phyloP scores from a whole-genome alignment of 2,329 filamentous ascomycete species.

The Penicillium sp. region DNA sequence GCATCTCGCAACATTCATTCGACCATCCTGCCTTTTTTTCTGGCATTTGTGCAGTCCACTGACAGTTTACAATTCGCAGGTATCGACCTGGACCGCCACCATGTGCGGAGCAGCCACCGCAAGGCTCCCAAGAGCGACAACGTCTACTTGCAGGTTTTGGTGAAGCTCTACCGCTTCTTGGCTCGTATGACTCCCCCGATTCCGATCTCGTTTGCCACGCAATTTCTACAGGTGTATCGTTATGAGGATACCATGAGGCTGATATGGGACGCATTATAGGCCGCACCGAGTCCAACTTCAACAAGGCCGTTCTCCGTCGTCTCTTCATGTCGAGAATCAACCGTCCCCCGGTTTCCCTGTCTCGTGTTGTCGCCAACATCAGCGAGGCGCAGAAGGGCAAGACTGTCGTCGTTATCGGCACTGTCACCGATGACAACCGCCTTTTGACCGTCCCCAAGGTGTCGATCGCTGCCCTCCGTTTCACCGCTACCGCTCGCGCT shows the following conservation, averaged over 20 bases:
- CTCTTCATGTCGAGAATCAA: constrained; percentile 99
- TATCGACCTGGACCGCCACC: constrained; percentile 60
- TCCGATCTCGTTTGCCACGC: constrained; percentile 10
- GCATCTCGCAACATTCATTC: constrained; percentile 1
- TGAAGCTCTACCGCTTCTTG: constrained; percentile 98
- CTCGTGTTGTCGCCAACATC: constrained; percentile 71
- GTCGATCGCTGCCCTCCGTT: constrained; percentile 88
- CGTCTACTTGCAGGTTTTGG: constrained; percentile 93
- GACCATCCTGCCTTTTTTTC: not conserved
- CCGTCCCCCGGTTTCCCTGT: constrained; percentile 90
- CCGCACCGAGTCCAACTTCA: constrained; percentile 96
- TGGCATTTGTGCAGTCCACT: constrained; percentile 7
- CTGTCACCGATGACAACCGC: constrained; percentile 97
- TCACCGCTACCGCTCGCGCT: constrained; percentile 92
- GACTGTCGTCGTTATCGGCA: constrained; percentile 91
- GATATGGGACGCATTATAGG: constrained; percentile 49
- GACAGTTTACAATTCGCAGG: constrained; percentile 33
- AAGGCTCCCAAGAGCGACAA: constrained; percentile 98
- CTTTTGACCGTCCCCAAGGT: constrained; percentile 86
- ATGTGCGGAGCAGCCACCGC: constrained; percentile 69
- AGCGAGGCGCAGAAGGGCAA: constrained; percentile 60
- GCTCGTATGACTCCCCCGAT: constrained; percentile 59
- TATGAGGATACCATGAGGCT: constrained; percentile 17
- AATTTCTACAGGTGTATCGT: constrained; percentile 6
- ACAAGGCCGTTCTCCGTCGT: constrained; percentile 96